Evolutionary conservation across 73 alveolate genomes (phyloP), one percentile per base, ranked within the genome.

Genomic region (Stentor coeruleus): DNA sequence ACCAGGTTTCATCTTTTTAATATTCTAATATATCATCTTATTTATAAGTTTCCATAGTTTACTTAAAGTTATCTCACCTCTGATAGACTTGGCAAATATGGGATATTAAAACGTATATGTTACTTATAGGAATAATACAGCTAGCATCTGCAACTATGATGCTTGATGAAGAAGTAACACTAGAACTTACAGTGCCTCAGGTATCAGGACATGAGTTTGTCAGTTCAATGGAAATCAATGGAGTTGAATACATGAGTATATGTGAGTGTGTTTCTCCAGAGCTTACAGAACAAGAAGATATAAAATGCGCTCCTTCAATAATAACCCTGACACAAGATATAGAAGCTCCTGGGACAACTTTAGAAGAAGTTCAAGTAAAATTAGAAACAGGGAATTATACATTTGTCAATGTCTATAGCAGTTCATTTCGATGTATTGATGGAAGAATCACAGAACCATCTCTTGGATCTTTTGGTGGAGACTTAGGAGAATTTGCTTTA

Each of bases 391-490:
- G 15, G 14, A 33, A 20, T 31, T 66, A 26, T 66, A 26, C n/a
- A 66, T 66, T 20, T 26, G 79, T 66, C 11, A 26, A 20, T 26
- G 79, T 33, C 39, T 40, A 28, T 66, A 31, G 33, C 2, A 66
- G 79, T 31, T 66, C 79, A 55, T 91, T 91, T 84, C 74, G 85
- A 73, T 80, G 96, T 38, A 42, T 90, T 39, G 97, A 91, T 87
- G 97, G 97, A 41, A 82, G 97, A 74, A 84, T 59, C 39, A 81
- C 77, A 28, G 88, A 86, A 31, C 74, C 86, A 35, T 82, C 80
- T n/a, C 88, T 91, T 26, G 91, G 88, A 39, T 77, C 97, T 59
- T 94, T 94, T 0, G 97, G 97, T 2, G 97, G 97, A 28, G 97
- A 91, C 81, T 59, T 93, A 30, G 97, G 97, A 38, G 97, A 91